Percentiles rank a stretch among this genome's conserved stretches.
These are phyloP conservation scores for Gossypium gossypioides DNA, from an alignment of 441 rosid genomes.

Conservation along the genomic window DNA sequence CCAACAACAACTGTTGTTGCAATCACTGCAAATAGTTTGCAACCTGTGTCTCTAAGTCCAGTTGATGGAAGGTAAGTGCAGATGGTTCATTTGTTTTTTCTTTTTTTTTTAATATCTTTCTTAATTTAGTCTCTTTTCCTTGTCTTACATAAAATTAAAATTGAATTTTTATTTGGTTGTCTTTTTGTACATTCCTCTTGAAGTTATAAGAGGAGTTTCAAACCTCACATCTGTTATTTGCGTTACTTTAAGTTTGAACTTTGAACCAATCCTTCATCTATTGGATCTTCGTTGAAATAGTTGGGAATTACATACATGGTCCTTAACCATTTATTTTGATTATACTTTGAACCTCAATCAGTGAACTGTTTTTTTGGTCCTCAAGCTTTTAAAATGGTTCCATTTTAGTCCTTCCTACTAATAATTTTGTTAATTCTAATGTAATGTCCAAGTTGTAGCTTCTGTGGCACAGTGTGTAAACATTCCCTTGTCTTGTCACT, in stretches of 20 bases:
- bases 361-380: neutral
- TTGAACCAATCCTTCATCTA: neutral
- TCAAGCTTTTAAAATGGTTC: neutral
- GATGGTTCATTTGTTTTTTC: neutral
- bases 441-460: neutral
- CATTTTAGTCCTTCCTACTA: neutral
- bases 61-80: constrained; percentile 63
- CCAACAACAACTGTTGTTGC: constrained; percentile 76
- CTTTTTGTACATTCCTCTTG: neutral
- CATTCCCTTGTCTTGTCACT: neutral
- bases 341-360: neutral
- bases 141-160: neutral
- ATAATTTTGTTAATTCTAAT: neutral
- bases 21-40: constrained; percentile 53
- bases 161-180: neutral
- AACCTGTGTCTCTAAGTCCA: constrained; percentile 67
- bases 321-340: neutral
- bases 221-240: neutral
- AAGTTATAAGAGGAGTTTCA: neutral
- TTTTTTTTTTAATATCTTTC: neutral
- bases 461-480: neutral
- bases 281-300: neutral
- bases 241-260: neutral
- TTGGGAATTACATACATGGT: neutral
- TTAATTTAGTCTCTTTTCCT: neutral